phyloP scores from a whole-genome alignment of 176 grass and related monocot genomes.

The Aegilops sharonensis region DNA sequence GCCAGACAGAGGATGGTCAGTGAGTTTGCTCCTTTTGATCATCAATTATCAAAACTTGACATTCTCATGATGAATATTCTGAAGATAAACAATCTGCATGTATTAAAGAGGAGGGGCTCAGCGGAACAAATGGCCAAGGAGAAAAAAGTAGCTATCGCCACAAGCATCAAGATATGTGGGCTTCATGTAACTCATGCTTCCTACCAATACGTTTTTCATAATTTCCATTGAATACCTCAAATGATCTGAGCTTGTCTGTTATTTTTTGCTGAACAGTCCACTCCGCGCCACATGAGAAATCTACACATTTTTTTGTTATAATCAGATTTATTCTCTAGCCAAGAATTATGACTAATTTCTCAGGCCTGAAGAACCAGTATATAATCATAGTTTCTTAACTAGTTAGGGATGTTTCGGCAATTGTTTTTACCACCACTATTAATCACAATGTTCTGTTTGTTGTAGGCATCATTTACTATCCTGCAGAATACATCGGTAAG shows the following conservation, averaged over 20 bases:
- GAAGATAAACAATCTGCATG: neutral
- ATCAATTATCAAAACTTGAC: neutral
- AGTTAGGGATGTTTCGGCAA: neutral
- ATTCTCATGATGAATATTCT: neutral
- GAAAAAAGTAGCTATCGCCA: neutral
- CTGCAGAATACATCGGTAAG: too few species aligned
- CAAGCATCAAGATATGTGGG: neutral
- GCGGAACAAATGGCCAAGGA: neutral
- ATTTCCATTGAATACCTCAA: neutral
- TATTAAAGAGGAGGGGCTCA: too few species aligned
- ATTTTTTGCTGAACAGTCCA: neutral
- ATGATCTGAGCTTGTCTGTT: neutral
- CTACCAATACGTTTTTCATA: neutral
- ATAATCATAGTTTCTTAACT: neutral
- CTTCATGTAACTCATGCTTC: neutral
- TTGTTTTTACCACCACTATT: neutral
- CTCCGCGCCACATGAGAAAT: neutral
- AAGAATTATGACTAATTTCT: neutral
- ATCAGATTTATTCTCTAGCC: neutral
- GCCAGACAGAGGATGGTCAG: neutral
- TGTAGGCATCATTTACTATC: too few species aligned
- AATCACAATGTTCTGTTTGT: neutral
- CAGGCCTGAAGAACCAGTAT: neutral
- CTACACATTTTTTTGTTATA: neutral
- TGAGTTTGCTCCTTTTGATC: neutral